Evolutionary conservation across 108 stramenopile species (phyloP).

Genomic region (Pseudonitzschia multistriata): DNA sequence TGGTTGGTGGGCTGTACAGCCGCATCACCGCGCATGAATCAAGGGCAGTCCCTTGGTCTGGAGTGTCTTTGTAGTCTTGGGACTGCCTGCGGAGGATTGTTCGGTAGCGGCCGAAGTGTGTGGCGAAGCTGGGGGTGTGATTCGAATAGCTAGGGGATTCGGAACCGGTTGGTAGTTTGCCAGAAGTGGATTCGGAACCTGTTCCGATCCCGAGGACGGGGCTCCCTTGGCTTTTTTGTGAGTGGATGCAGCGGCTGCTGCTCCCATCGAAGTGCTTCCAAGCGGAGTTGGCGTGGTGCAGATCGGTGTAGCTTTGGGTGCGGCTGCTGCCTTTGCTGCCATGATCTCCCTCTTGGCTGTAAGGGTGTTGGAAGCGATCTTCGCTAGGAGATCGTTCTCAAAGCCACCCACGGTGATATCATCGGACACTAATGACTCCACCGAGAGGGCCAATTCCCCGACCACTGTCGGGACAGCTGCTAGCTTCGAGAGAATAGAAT

Average conservation of each 20-base stretch:
- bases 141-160: conserved; percentile 33
- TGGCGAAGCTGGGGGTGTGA: conserved; percentile 38
- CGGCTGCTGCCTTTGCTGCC: not conserved
- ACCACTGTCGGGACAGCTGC: conserved; percentile 28
- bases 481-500: conserved; percentile 18
- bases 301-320: not conserved
- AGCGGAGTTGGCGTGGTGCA: not conserved
- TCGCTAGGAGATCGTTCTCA: conserved; percentile 26
- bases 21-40: conserved; percentile 6
- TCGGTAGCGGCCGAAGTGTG: not conserved
- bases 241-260: not conserved
- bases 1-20: no score
- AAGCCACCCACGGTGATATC: conserved; percentile 32
- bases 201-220: not conserved
- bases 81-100: not conserved
- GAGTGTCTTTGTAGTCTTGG: conserved; percentile 9
- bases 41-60: not conserved
- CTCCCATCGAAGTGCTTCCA: not conserved
- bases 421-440: conserved; percentile 35
- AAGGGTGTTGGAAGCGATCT: conserved; percentile 29
- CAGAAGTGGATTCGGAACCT: conserved; percentile 27
- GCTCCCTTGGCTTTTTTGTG: not conserved
- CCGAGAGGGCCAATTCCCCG: conserved; percentile 35
- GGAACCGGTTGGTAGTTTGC: conserved; percentile 29
- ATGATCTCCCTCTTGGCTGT: conserved; percentile 14